Evolutionary conservation across 2,329 filamentous ascomycete genomes (phyloP).

Genomic region (Verticillium isaacii): DNA sequence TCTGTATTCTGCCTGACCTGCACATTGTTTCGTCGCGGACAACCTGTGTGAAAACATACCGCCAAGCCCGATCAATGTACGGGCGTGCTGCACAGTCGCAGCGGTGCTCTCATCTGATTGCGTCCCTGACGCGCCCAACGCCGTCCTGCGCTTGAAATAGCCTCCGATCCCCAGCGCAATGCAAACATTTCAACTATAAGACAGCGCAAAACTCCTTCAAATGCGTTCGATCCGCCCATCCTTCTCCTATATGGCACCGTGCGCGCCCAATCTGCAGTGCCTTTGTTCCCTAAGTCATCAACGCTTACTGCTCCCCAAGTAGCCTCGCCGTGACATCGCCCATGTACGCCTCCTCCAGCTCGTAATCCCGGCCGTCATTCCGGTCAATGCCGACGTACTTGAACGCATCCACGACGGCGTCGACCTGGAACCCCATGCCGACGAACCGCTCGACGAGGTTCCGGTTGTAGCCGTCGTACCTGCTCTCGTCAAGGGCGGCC

Average conservation of each 20-base stretch:
- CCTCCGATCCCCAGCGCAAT: background rate
- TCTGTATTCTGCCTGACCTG: background rate
- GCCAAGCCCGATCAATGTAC: background rate
- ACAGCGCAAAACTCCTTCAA: background rate
- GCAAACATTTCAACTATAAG: background rate
- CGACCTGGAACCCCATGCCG: conserved; percentile 86
- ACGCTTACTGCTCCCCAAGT: conserved; percentile 64
- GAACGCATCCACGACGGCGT: conserved; percentile 82
- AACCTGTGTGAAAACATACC: background rate
- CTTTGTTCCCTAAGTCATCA: background rate
- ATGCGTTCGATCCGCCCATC: background rate
- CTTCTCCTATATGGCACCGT: background rate
- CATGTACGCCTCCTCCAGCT: conserved; percentile 85
- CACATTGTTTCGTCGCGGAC: background rate
- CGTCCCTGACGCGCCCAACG: background rate
- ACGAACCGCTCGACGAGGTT: conserved; percentile 79
- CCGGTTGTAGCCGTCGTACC: conserved; percentile 81
- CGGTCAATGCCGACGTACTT: conserved; percentile 75
- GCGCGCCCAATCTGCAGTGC: background rate
- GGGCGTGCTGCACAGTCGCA: background rate
- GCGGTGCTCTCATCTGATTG: background rate
- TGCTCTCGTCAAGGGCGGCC: background rate
- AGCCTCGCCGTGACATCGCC: conserved; percentile 83
- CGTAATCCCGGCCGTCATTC: conserved; percentile 73
- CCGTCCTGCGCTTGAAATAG: background rate